Percentiles rank a stretch among this genome's conserved stretches.
Evolutionary conservation across 225 moss, liverwort and hornwort genomes (phyloP).

Genomic region (Bryoerythrophyllum caledonicum): DNA sequence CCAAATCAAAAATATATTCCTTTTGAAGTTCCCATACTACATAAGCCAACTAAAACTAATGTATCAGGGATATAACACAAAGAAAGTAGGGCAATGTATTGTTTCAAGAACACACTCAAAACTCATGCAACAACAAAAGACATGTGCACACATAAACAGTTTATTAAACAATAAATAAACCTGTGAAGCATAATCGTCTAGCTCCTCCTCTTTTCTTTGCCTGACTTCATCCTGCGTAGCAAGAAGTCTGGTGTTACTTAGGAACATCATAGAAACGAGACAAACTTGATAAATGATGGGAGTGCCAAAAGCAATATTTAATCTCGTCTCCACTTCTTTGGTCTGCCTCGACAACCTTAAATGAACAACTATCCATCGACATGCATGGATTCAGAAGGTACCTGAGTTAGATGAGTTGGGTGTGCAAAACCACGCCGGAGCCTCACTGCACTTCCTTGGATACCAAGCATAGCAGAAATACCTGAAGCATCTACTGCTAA

Average conservation of each 20-base stretch:
- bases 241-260: slow-evolving; percentile 16
- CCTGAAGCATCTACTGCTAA: slow-evolving; percentile 90
- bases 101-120: slow-evolving; percentile 8
- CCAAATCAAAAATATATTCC: background rate
- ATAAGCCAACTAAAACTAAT: slow-evolving; percentile 11
- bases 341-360: background rate
- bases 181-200: slow-evolving; percentile 97
- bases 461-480: slow-evolving; percentile 79
- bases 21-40: background rate
- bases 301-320: background rate
- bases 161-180: slow-evolving; percentile 33
- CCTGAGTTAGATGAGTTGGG: slow-evolving; percentile 90
- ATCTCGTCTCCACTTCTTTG: background rate
- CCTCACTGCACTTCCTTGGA: slow-evolving; percentile 78
- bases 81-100: background rate
- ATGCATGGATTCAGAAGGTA: slow-evolving; percentile 26
- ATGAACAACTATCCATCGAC: slow-evolving; percentile 4
- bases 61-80: slow-evolving; percentile 3
- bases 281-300: slow-evolving; percentile 3
- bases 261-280: slow-evolving; percentile 9
- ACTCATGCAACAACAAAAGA: slow-evolving; percentile 15
- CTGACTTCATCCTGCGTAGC: slow-evolving; percentile 85
- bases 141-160: background rate
- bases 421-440: slow-evolving; percentile 91
- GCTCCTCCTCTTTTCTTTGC: slow-evolving; percentile 83